phyloP scores from a whole-genome alignment of 768 basidiomycete species.

The Hortiboletus campestris region DNA sequence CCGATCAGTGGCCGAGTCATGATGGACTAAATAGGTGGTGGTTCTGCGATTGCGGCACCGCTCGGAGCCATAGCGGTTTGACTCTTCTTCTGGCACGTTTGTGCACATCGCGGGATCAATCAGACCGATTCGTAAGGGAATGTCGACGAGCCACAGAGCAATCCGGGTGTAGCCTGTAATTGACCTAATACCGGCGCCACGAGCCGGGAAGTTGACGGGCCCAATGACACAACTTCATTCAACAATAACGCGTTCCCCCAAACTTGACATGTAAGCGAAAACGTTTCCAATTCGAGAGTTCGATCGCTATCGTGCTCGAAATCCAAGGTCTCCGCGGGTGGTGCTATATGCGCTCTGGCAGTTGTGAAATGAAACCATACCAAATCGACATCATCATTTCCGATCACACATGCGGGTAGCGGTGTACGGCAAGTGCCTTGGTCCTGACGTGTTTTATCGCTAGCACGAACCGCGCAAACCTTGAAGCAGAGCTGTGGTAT shows the following conservation, averaged over 20 bases:
- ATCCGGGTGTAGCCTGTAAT: background rate
- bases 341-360: background rate
- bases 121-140: background rate
- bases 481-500: background rate
- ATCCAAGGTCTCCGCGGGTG: slow-evolving; percentile 16
- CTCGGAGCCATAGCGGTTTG: background rate
- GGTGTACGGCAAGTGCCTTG: slow-evolving; percentile 2
- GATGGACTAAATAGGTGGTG: background rate
- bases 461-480: background rate
- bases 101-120: slow-evolving; percentile 14
- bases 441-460: slow-evolving; percentile 4
- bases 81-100: slow-evolving; percentile 4
- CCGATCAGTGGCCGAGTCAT: background rate
- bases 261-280: background rate
- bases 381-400: background rate
- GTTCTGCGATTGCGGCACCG: slow-evolving; percentile 13
- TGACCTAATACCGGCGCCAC: background rate
- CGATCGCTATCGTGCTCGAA: background rate
- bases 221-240: background rate
- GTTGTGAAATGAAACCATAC: slow-evolving; percentile 7
- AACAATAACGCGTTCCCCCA: background rate
- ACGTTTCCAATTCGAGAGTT: background rate
- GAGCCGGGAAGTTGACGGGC: background rate
- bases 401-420: background rate
- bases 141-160: background rate